Percentiles rank a stretch among this genome's conserved stretches.
Conservation (phyloP, 2,329 filamentous ascomycete species). For the Penicillium sp. region DNA sequence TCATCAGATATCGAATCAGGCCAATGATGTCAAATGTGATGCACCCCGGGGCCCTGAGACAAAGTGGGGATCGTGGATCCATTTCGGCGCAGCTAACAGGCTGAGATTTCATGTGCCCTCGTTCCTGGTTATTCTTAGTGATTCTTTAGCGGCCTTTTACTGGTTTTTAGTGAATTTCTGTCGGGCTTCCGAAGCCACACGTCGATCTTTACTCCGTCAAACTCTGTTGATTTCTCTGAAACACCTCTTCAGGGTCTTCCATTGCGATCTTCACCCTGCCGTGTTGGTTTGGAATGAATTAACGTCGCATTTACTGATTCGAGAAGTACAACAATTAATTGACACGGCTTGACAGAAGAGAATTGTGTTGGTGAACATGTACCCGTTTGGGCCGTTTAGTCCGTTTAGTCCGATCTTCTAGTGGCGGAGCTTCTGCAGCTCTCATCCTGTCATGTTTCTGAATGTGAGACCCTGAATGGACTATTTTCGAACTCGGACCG, state of each 20-base stretch:
- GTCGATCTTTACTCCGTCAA: neutral
- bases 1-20: neutral
- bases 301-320: neutral
- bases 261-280: constrained; percentile 2
- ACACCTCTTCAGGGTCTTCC: neutral
- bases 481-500: neutral
- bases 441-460: neutral
- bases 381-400: neutral
- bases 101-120: neutral
- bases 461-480: neutral
- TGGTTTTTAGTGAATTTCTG: neutral
- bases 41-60: constrained; percentile 1
- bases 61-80: constrained; percentile 3
- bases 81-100: constrained; percentile 1
- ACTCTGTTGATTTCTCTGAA: neutral
- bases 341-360: neutral
- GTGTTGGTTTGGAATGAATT: neutral
- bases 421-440: neutral
- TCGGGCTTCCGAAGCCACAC: neutral
- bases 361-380: neutral
- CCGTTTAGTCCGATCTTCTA: neutral
- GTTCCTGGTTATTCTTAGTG: neutral
- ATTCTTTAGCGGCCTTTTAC: neutral
- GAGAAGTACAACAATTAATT: neutral
- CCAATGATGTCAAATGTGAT: constrained; percentile 3